These are phyloP conservation scores for Bolboschoenus planiculmis DNA, from an alignment of 176 grass and related monocot species.

Conservation along the genomic window DNA sequence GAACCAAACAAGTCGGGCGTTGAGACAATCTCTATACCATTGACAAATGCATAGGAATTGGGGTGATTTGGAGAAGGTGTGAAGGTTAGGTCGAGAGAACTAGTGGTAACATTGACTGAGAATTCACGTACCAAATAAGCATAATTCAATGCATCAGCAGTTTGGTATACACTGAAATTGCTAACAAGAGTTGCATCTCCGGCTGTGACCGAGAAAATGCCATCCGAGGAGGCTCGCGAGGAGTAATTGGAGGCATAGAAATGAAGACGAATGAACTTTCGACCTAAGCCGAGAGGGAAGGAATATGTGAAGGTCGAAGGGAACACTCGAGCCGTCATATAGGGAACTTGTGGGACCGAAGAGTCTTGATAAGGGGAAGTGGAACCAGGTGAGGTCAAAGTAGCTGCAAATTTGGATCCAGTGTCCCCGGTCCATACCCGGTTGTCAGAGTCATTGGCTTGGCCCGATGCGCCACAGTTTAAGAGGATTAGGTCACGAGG, in stretches of 20 bases:
- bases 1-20: slow-evolving; percentile 51
- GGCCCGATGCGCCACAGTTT: slow-evolving; percentile 56
- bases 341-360: slow-evolving; percentile 56
- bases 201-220: slow-evolving; percentile 50
- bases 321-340: slow-evolving; percentile 66
- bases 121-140: slow-evolving; percentile 54
- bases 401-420: slow-evolving; percentile 49
- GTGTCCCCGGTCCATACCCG: slow-evolving; percentile 49
- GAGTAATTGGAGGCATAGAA: slow-evolving; percentile 71
- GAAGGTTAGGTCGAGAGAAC: slow-evolving; percentile 73
- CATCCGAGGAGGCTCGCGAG: slow-evolving; percentile 42
- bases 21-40: slow-evolving; percentile 86
- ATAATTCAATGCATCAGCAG: slow-evolving; percentile 35
- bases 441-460: slow-evolving; percentile 41
- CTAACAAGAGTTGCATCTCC: slow-evolving; percentile 47
- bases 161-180: slow-evolving; percentile 83
- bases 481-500: slow-evolving; percentile 71
- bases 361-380: slow-evolving; percentile 34
- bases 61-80: slow-evolving; percentile 45
- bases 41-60: slow-evolving; percentile 74
- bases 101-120: slow-evolving; percentile 58
- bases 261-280: slow-evolving; percentile 75
- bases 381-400: slow-evolving; percentile 19
- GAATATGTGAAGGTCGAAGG: slow-evolving; percentile 67
- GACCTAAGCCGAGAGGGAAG: slow-evolving; percentile 65